phyloP scores from a whole-genome alignment of 2,329 filamentous ascomycete species.

The Karstenula rhodostoma region DNA sequence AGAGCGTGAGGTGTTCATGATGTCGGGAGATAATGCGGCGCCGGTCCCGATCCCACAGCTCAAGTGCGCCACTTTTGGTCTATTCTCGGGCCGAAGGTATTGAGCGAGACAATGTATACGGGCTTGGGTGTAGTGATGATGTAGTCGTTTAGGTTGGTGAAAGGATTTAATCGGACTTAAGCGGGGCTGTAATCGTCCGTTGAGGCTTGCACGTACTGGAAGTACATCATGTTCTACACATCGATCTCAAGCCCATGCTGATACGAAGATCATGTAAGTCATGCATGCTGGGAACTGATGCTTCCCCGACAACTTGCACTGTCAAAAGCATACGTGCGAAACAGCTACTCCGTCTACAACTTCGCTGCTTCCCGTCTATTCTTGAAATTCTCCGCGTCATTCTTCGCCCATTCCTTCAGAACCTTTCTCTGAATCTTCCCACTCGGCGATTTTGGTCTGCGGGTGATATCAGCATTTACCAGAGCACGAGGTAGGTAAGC shows the following conservation, averaged over 20 bases:
- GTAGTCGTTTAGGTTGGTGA: not conserved
- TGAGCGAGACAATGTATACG: not conserved
- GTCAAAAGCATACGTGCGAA: not conserved
- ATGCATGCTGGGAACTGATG: too few species aligned
- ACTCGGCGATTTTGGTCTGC: slow-evolving; percentile 38
- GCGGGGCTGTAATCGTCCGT: not conserved
- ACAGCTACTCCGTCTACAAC: slow-evolving; percentile 18
- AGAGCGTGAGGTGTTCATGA: not conserved
- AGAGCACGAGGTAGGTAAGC: not conserved
- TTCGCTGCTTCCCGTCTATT: slow-evolving; percentile 29
- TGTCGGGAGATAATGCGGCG: not conserved
- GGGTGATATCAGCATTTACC: not conserved
- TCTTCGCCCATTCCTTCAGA: slow-evolving; percentile 41
- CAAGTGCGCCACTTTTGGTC: not conserved
- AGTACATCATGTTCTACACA: not conserved
- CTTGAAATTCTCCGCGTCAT: slow-evolving; percentile 30
- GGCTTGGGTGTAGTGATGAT: not conserved
- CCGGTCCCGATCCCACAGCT: not conserved
- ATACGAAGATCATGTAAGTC: too few species aligned
- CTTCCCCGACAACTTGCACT: too few species aligned
- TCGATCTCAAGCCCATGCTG: not conserved
- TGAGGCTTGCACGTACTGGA: not conserved
- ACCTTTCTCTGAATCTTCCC: slow-evolving; percentile 47
- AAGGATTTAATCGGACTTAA: slow-evolving; percentile 5
- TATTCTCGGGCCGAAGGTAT: not conserved